phyloP scores from a whole-genome alignment of 2,329 filamentous ascomycete species.

The Xylariomycetidae sp. region DNA sequence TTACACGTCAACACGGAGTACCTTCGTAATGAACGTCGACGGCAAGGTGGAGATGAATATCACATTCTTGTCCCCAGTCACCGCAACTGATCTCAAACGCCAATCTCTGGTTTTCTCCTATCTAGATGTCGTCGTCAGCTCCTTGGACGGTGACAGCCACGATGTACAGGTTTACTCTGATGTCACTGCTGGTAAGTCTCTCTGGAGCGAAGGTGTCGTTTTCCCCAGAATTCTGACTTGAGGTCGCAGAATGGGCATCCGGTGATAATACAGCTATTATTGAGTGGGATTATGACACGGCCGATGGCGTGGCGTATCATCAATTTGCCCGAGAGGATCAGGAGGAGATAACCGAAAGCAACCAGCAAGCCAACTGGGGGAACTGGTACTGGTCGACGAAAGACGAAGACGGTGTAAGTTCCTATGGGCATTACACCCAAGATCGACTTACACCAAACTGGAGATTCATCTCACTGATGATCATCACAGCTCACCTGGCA shows the following conservation, averaged over 20 bases:
- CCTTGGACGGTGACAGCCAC: conserved; percentile 58
- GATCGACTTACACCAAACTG: background rate
- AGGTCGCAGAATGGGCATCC: conserved; percentile 68
- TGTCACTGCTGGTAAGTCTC: conserved; percentile 63
- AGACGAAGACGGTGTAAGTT: conserved; percentile 40
- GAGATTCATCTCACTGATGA: conserved; percentile 8
- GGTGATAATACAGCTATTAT: conserved; percentile 53
- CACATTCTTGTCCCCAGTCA: conserved; percentile 68
- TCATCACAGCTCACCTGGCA: conserved; percentile 58
- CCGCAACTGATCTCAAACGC: conserved; percentile 58
- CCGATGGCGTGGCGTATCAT: conserved; percentile 56
- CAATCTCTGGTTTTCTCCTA: conserved; percentile 71
- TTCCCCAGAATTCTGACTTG: too few relatives aligned
- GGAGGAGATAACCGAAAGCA: conserved; percentile 60
- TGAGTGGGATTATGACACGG: conserved; percentile 56
- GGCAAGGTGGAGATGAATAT: conserved; percentile 59
- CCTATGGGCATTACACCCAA: too few relatives aligned
- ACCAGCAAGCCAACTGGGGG: conserved; percentile 77
- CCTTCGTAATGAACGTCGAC: conserved; percentile 62
- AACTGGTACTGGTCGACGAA: conserved; percentile 67
- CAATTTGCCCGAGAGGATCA: conserved; percentile 57
- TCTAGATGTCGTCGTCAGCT: conserved; percentile 57
- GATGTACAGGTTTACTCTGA: conserved; percentile 69
- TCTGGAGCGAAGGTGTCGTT: too few relatives aligned
- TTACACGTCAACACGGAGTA: conserved; percentile 69